A percentile compares a stretch with the other conserved stretches of the same genome.
Conservation (phyloP, 495 filamentous ascomycete species). For the Xylaria castorea region DNA sequence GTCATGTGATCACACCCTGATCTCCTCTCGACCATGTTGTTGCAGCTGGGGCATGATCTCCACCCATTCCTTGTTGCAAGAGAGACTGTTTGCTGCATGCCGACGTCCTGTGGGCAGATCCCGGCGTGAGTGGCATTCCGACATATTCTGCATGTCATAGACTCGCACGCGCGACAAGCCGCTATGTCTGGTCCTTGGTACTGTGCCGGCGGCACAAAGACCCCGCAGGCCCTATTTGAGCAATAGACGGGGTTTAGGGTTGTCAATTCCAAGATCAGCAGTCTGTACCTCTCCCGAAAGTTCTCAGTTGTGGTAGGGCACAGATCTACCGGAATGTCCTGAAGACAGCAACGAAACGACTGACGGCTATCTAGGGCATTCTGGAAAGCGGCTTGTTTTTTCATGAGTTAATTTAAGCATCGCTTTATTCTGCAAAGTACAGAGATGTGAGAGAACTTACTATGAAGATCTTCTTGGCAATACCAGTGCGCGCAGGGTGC, state of each 20-base stretch:
- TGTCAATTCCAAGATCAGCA: slow-evolving; percentile 1
- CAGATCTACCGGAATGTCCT: neutral
- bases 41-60: slow-evolving; percentile 4
- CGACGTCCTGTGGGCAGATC: slow-evolving; percentile 7
- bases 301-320: neutral
- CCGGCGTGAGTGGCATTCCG: slow-evolving; percentile 11
- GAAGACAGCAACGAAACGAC: slow-evolving; percentile 4
- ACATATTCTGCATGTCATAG: slow-evolving; percentile 5
- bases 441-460: slow-evolving; percentile 6
- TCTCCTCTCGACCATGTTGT: slow-evolving; percentile 3
- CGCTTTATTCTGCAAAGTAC: neutral
- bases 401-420: neutral
- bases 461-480: slow-evolving; percentile 7
- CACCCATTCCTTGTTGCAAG: slow-evolving; percentile 2
- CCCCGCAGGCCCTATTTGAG: neutral
- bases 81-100: neutral
- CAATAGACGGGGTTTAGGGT: slow-evolving; percentile 10
- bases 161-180: slow-evolving; percentile 6
- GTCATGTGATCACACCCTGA: slow-evolving; percentile 13
- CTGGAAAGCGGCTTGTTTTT: neutral
- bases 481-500: slow-evolving; percentile 5
- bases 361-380: neutral
- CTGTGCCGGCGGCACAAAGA: slow-evolving; percentile 1
- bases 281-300: slow-evolving; percentile 5
- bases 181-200: slow-evolving; percentile 8